Evolutionary conservation across 768 basidiomycete genomes (phyloP), one percentile per base, ranked within the genome.

Genomic region (Boletales sp.): DNA sequence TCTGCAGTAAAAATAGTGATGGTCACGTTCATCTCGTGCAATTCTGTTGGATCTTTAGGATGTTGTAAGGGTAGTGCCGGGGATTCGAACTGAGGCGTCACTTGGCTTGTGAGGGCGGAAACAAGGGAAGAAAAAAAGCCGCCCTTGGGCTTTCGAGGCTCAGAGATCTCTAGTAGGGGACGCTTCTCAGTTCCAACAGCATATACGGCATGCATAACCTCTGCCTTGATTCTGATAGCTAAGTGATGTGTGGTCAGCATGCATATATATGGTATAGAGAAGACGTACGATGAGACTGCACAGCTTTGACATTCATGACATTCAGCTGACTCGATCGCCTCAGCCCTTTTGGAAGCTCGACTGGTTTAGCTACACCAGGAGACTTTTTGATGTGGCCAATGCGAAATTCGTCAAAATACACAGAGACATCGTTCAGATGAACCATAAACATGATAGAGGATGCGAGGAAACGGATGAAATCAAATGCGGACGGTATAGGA

Each of bases 381-480:
- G 77, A 73, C 69, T 92, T 94, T 44, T 74, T 77, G 48, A 94
- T 65, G 36, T 74, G 76, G 5, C 82, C 80, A 6, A 94, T 74
- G 32, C 86, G 74, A 60, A 84, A 80, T 53, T 86, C 85, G 60
- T 98, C 86, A 37, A 97, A 82, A 66, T 81, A 91, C 24, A 98
- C 81, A 56, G 81, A 83, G 50, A 97, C 81, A 66, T 86, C 78
- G 11, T 74, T 72, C 10, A 99, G 77, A 52, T 83, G 77, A 11
- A 79, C 73, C 87, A 97, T 97, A 71, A 99, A 99, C 0, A 93
- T 94, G 48, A 99, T 84, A 1, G 89, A 90, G 2, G 93, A 94
- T 35, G 86, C 78, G 17, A 99, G 76, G 65, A 99, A 97, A 18
- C 90, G 81, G 30, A 87, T 82, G 55, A 97, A 84, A 60, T 97